These are phyloP conservation scores for Lasiosphaeria ovina DNA, from an alignment of 495 filamentous ascomycete genomes.

Conservation along the genomic window DNA sequence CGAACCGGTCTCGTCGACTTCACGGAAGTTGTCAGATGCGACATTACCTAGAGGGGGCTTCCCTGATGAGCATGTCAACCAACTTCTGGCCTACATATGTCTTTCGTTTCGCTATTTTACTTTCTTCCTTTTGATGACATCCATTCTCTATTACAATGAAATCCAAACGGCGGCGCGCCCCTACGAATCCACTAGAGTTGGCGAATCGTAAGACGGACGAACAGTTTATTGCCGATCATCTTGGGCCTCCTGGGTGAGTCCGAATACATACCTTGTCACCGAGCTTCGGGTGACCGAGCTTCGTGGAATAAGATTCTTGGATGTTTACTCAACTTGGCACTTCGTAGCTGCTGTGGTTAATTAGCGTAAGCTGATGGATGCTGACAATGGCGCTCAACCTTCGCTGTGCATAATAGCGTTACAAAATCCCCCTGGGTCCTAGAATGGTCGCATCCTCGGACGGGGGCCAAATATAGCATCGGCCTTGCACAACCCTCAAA, in stretches of 20 bases:
- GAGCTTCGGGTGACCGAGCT: too few relatives aligned
- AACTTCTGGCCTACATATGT: background rate
- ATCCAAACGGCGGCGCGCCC: constrained; percentile 32
- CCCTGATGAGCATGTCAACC: too few relatives aligned
- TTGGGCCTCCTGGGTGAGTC: constrained; percentile 37
- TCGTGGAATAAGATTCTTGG: too few relatives aligned
- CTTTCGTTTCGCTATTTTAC: background rate
- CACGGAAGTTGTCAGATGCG: too few relatives aligned
- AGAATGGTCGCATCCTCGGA: constrained; percentile 44
- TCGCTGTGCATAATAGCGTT: background rate
- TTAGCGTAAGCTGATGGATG: too few relatives aligned
- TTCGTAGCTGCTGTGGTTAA: too few relatives aligned
- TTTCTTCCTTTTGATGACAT: background rate
- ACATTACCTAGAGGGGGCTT: too few relatives aligned
- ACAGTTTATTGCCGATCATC: constrained; percentile 44
- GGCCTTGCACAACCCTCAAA: constrained; percentile 46
- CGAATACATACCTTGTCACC: too few relatives aligned
- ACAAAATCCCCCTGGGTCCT: constrained; percentile 36
- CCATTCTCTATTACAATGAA: constrained; percentile 15
- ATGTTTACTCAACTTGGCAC: too few relatives aligned
- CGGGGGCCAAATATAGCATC: constrained; percentile 38
- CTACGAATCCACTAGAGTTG: constrained; percentile 40
- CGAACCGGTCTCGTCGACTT: too few relatives aligned
- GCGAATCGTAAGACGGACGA: constrained; percentile 46
- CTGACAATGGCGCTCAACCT: too few relatives aligned